Base-by-base conservation (phyloP, 768 basidiomycete species). In the Russula sp. region DNA sequence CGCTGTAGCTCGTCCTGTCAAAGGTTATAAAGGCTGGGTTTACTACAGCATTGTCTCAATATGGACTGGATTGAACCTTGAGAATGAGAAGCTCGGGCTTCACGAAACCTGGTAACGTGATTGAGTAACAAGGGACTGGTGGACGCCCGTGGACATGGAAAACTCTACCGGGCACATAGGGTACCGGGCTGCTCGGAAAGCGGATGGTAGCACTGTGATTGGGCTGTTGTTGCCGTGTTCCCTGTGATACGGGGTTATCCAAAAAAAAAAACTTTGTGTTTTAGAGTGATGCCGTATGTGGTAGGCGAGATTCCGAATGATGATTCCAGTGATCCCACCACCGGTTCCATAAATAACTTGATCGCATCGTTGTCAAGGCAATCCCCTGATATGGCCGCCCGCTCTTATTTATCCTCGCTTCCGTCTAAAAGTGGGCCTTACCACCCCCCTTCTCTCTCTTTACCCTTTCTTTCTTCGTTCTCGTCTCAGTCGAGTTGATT, bases 401-500 rank as follows among this genome's bases (percentile, higher is more conserved):
- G 3, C 68, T 68, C 70, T 70, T 68, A 69, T 67, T 59, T 59
- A 59, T 66, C 56, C 69, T 65, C 64, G 67, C 59, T 62, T 64
- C 62, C 57, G 32, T 22, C 4, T 44, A 8, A 0, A 44, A 18
- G 20, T 31, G n/a, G 6, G 1, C 27, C 54, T 53, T 39, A 34
- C 42, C 50, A 11, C 27, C 34, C 67, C 70, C 66, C 65, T 68
- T 70, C 70, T 67, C 68, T 70, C 65, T 68, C 65, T 71, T 22
- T 22, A 9, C 32, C 32, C 31, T 6, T 70, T 74, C 72, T 73
- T 69, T 66, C n/a, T n/a, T 73, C 71, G 66, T 64, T 56, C 68
- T 67, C 70, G 66, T 70, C 69, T 75, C 73, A 72, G 82, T 84
- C 84, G 84, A 84, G 82, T 86, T 81, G 87, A 83, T 77, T 77